phyloP scores from a whole-genome alignment of 352 stramenopile genomes.

The Phytopythium chamaehyphon region DNA sequence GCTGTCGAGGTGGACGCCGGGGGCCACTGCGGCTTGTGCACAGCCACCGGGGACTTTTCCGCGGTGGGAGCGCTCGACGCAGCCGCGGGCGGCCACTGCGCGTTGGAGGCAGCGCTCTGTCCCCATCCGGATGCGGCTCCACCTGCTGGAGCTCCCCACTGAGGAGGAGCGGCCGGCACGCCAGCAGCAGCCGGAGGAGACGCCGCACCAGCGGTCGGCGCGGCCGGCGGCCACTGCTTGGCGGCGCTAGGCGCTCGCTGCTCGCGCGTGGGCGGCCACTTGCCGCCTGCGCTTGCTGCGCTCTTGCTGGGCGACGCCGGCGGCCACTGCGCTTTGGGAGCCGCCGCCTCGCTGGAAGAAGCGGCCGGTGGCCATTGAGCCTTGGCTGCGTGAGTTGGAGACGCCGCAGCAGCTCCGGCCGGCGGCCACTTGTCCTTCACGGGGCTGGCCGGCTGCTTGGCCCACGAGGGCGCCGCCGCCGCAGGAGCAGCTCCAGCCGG shows the following conservation, averaged over 20 bases:
- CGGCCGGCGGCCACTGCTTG: not conserved
- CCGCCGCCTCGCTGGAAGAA: constrained; percentile 3
- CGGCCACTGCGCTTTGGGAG: constrained; percentile 18
- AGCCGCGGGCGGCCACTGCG: constrained; percentile 36
- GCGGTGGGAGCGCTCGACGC: constrained; percentile 13
- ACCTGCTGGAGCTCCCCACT: no score
- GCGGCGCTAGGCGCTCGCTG: constrained; percentile 1
- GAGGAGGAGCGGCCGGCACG: not conserved
- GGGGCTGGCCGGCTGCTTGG: constrained; percentile 10
- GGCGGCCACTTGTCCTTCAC: no score
- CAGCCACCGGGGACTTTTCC: constrained; percentile 6
- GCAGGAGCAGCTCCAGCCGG: constrained; percentile 4
- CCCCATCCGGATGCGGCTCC: constrained; percentile 1
- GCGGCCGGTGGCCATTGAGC: constrained; percentile 23
- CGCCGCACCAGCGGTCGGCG: not conserved
- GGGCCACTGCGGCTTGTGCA: constrained; percentile 32
- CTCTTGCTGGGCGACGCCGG: constrained; percentile 9
- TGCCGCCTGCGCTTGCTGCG: not conserved
- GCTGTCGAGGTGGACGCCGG: constrained; percentile 12
- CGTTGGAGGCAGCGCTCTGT: constrained; percentile 10
- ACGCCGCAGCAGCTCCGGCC: no score
- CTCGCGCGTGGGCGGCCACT: not conserved
- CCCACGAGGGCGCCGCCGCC: not conserved
- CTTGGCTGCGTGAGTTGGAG: constrained; percentile 12
- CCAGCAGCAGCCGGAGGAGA: not conserved